phyloP scores from a whole-genome alignment of 164 flowering plant species.

The Platanus orientalis region DNA sequence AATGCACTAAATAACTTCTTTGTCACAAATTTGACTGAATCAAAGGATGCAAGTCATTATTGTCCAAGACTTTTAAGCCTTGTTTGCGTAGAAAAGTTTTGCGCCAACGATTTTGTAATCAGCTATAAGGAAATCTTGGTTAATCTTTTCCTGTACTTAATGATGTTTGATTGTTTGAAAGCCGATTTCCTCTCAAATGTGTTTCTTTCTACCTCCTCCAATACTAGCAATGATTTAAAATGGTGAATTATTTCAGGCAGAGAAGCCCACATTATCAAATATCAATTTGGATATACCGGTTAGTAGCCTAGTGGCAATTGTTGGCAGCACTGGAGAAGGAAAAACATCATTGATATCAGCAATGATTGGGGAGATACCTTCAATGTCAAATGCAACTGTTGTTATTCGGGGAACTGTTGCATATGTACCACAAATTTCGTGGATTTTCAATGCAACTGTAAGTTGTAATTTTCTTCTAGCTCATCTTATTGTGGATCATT shows the following conservation, averaged over 20 bases:
- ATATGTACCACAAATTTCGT: slow-evolving; percentile 95
- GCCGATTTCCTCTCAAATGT: not conserved
- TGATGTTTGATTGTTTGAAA: too few relatives aligned
- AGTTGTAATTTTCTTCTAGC: slow-evolving; percentile 23
- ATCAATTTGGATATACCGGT: slow-evolving; percentile 83
- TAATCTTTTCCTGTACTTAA: too few relatives aligned
- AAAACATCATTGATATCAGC: slow-evolving; percentile 95
- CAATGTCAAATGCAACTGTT: slow-evolving; percentile 54
- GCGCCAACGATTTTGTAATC: too few relatives aligned
- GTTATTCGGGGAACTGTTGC: slow-evolving; percentile 83
- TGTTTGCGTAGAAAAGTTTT: too few relatives aligned
- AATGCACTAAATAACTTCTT: too few relatives aligned
- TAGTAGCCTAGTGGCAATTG: slow-evolving; percentile 90
- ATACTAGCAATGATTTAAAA: not conserved
- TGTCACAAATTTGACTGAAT: too few relatives aligned
- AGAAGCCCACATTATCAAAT: slow-evolving; percentile 74
- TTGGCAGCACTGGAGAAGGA: slow-evolving; percentile 98
- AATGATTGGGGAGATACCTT: slow-evolving; percentile 95
- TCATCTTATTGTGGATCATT: not conserved
- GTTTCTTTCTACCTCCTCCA: slow-evolving; percentile 1
- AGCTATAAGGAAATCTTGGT: too few relatives aligned
- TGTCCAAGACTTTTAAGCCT: too few relatives aligned
- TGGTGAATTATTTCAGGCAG: slow-evolving; percentile 45
- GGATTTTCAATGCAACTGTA: slow-evolving; percentile 98
- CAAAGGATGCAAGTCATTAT: too few relatives aligned